A percentile compares a stretch with the other conserved stretches of the same genome.
Conservation (phyloP, 2,329 filamentous ascomycete species). For the Colletotrichum eremochloae region DNA sequence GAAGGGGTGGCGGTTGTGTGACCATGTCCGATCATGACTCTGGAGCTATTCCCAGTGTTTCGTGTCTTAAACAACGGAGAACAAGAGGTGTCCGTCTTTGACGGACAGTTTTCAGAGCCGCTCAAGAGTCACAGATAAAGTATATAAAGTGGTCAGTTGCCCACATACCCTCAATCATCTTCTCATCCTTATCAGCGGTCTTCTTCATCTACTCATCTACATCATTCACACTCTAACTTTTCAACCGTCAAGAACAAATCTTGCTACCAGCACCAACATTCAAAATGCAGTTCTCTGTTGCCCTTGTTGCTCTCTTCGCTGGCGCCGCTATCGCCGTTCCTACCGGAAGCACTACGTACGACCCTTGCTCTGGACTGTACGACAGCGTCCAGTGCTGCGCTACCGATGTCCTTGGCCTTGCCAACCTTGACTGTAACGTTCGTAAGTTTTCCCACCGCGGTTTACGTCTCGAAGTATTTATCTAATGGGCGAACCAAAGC, state of each 20-base stretch:
- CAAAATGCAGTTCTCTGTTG: constrained; percentile 31
- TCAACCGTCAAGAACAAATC: neutral
- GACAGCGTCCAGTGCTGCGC: constrained; percentile 68
- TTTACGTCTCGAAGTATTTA: fast-evolving
- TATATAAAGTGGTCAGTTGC: neutral
- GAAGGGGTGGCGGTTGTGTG: neutral
- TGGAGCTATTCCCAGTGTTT: neutral
- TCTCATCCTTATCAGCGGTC: constrained; percentile 1
- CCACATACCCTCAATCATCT: neutral
- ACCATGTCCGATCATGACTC: neutral
- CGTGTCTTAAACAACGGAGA: neutral
- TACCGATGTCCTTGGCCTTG: constrained; percentile 70
- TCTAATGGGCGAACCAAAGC: neutral
- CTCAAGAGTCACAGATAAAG: neutral
- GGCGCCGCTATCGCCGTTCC: constrained; percentile 21
- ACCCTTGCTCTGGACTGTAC: constrained; percentile 59
- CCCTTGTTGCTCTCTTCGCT: constrained; percentile 22
- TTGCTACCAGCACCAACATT: neutral
- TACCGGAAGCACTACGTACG: constrained; percentile 46
- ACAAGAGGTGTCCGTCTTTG: neutral
- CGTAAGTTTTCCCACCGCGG: constrained; percentile 43
- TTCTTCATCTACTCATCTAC: neutral
- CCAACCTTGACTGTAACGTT: constrained; percentile 66
- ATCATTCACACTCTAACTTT: neutral
- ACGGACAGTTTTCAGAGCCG: fast-evolving